Evolutionary conservation across 1,139 yeast species (phyloP), one percentile per base, ranked within the genome.

Genomic region (Protomyces macrosporus): DNA sequence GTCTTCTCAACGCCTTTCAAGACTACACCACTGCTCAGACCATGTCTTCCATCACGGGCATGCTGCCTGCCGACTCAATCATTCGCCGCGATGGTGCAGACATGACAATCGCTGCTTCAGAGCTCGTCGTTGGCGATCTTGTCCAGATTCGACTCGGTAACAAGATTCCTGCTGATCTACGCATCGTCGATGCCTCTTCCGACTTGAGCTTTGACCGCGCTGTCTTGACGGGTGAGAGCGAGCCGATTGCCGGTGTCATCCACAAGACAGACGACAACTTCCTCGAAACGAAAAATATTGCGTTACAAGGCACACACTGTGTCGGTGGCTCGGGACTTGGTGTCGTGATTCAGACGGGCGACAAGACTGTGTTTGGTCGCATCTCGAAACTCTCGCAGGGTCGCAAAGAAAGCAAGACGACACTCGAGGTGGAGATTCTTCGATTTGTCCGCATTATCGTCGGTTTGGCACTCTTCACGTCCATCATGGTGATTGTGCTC

Each of bases 101-200:
- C 64, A 75, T 78, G 70, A 90, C 86, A 75, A 77, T 86, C 71
- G 82, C 79, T 67, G 84, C 90, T 67, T 78, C 79, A 70, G 89
- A 86, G 72, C 83, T 86, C 74, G 91, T 86, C 73, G 90, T 90
- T 58, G 91, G 91, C 80, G 91, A 86, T 76, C 82, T 86, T 67
- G 79, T 86, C 72, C 87, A 84, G 75, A 79, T 87, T 74, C 90
- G 86, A 77, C 90, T 86, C 73, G 91, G 91, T 81, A 81, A 85
- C 70, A 88, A 86, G 71, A 83, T 86, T 70, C 89, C 90, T 68
- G 90, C 97, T 70, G 98, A 91, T 81, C 97, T 97, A 81, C 84
- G 96, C 78, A 80, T 90, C 71, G 88, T 90, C 70, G 83, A 95
- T 71, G 95, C 89, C 77, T 95, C 87, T 75, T 84, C 88, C 76